phyloP scores from a whole-genome alignment of 441 rosid genomes.

The Gossypium gossypioides region DNA sequence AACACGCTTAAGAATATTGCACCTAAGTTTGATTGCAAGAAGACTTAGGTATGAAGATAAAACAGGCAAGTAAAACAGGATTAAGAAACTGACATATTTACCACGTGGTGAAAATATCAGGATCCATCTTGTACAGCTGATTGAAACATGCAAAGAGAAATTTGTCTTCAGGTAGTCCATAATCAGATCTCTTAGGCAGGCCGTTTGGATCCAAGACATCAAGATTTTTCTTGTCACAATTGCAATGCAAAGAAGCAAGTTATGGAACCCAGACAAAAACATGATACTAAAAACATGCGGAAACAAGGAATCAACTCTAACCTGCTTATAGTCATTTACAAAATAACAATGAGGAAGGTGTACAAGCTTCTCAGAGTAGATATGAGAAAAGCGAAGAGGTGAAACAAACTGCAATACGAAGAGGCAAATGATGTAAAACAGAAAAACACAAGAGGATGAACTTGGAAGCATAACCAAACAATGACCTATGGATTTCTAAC shows the following conservation, averaged over 20 bases:
- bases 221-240: conserved; percentile 53
- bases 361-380: conserved; percentile 92
- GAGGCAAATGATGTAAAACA: conserved; percentile 8
- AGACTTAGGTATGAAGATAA: not conserved
- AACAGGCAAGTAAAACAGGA: not conserved
- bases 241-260: conserved; percentile 16
- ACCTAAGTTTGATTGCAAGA: conserved; percentile 34
- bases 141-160: conserved; percentile 97
- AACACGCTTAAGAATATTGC: conserved; percentile 91
- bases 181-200: conserved; percentile 70
- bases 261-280: conserved; percentile 8
- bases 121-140: conserved; percentile 98
- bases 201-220: conserved; percentile 76
- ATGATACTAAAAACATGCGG: not conserved
- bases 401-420: conserved; percentile 66
- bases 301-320: conserved; percentile 10
- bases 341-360: conserved; percentile 97
- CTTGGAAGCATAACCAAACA: not conserved
- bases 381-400: conserved; percentile 56
- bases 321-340: conserved; percentile 98
- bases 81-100: conserved; percentile 16
- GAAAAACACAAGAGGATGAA: not conserved
- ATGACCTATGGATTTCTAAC: conserved; percentile 23
- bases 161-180: conserved; percentile 91
- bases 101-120: conserved; percentile 84